Base-by-base conservation (phyloP, 805 yeast species). In the Candida parachauliodes region DNA sequence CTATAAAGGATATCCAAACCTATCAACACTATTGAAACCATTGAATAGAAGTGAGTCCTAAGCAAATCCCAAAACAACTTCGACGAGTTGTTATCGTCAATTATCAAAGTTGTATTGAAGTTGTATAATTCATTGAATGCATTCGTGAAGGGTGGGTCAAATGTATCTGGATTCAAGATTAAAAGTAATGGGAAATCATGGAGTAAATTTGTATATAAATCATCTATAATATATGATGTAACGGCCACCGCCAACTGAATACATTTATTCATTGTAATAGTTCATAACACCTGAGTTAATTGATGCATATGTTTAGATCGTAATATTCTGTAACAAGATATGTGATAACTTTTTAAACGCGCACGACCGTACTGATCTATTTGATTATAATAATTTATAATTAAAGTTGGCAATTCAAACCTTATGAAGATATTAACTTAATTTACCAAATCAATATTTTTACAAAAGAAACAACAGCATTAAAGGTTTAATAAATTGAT, bases 121-220 rank as follows among this genome's bases (percentile, higher is more conserved):
- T 46, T 46, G 27, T 37, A 48, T n/a, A 17, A 32, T 14, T 39
- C 39, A 16, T 50, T 47, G 17, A 50, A 44, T 7, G 47, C 46
- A 30, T 36, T 40, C 11, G 49, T 42, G 38, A 57, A 57, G 7
- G 63, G 63, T n/a, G 58, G 62, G 22, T 46, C 50, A 34, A 44
- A 55, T 11, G 43, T 39, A 14, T 52, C 55, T 8, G 60, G 60
- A 32, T 47, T 40, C 3, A 49, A 25, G 4, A 54, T 40, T 14
- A 53, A 35, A 6, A 46, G n/a, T 8, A 54, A 22, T 3, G 56
- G 51, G 15, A 48, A 48, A 5, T 25, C 29, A 5, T 33, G 15
- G 16, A 43, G 21, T 8, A 47, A 15, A 28, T 40, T 40, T 3
- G 26, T 11, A 2, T 25, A n/a, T 3, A 42, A 18, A 28, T 44